A percentile compares a stretch with the other conserved stretches of the same genome.
phyloP scores from a whole-genome alignment of 140 eudicot species.

The Bidens hawaiensis region DNA sequence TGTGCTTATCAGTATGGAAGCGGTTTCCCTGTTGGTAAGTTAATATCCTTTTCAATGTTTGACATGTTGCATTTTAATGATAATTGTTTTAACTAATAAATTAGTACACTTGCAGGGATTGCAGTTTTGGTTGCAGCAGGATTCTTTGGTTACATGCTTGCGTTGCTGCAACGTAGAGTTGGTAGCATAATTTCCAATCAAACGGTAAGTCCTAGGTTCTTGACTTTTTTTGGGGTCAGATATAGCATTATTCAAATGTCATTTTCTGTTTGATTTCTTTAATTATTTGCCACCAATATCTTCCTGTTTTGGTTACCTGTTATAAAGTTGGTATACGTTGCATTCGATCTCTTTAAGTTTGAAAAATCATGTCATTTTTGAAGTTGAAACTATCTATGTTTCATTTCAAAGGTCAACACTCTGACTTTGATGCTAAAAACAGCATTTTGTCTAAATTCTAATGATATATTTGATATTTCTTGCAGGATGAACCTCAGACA shows the following conservation, averaged over 20 bases:
- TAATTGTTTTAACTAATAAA: neutral
- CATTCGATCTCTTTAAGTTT: neutral
- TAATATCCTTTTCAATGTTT: neutral
- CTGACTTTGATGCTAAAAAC: slow-evolving; percentile 12
- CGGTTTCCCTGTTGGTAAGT: slow-evolving; percentile 77
- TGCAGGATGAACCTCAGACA: slow-evolving; percentile 40
- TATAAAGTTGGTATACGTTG: neutral
- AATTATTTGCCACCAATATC: neutral
- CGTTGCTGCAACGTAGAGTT: slow-evolving; percentile 78
- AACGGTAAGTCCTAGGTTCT: slow-evolving; percentile 40
- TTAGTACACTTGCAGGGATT: slow-evolving; percentile 44
- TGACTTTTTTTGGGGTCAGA: neutral
- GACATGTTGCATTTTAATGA: neutral
- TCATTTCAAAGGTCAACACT: slow-evolving; percentile 7
- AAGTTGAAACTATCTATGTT: neutral
- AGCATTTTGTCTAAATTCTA: neutral
- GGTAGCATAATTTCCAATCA: slow-evolving; percentile 59
- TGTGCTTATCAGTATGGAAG: slow-evolving; percentile 95
- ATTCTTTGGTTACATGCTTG: slow-evolving; percentile 95
- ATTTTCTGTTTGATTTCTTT: neutral
- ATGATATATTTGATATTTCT: neutral
- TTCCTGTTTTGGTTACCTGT: neutral
- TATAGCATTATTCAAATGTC: neutral
- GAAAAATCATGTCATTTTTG: neutral
- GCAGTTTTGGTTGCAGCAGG: slow-evolving; percentile 89